Base-by-base conservation (phyloP, 2,329 filamentous ascomycete genomes). In the Pseudogymnoascus sp. region DNA sequence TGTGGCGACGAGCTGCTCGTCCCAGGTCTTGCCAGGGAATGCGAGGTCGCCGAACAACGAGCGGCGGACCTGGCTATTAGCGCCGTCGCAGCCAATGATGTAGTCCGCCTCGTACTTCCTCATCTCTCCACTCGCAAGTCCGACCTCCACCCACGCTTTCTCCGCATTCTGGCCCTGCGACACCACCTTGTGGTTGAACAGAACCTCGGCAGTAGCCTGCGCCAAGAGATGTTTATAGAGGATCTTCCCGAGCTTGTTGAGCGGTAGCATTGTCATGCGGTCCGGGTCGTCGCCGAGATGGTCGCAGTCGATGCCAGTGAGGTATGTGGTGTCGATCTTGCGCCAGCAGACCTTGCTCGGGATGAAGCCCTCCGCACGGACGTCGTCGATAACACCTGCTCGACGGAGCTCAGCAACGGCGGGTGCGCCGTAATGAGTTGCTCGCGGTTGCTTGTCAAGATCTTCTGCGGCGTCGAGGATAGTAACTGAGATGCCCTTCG, bases 1-100 rank as follows among this genome's bases (percentile, higher is more conserved):
- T 5, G 83, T 86, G 49, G 84, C 83, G 14, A 87, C 78, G 63
- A 87, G 84, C 69, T 85, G 82, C 63, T 77, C 76, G 61, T 84
- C 78, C 77, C 83, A 81, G 0, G 84, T 87, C 66, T 81, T 81
- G 0, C 83, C 84, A 0, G 83, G 83, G 65, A 81, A 87, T 31
- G 81, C 77, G 16, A 29, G 49, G n/a, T 77, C 72, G 2, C 81
- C 81, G 69, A 84, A 84, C 4, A 84, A 66, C 0, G 74, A 75
- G 65, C 75, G 77, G 33, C 82, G 72, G 4, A 84, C 76, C 41
- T 69, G 70, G 61, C 78, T 81, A 33, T 76, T 78, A 0, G 79
- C 80, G 0, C 82, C 83, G 68, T 85, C 83, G 64, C 82, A 84
- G 0, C 83, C 83, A 11, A 83, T 71, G 0, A 85, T 67, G 68